Evolutionary conservation across 2,329 filamentous ascomycete genomes (phyloP).

Genomic region (Cercospora zeae-maydis): DNA sequence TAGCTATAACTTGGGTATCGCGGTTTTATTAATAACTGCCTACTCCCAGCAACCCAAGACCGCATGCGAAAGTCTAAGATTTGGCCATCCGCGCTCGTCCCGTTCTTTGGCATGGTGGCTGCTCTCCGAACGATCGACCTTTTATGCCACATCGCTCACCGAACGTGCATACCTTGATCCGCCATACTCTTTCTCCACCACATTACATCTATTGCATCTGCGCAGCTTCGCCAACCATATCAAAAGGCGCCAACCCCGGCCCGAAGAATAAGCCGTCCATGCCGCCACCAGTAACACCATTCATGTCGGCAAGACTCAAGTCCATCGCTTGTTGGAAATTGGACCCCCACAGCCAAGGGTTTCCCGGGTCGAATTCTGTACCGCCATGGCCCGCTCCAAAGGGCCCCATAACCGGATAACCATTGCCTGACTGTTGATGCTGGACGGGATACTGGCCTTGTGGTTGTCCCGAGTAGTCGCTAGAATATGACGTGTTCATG

Average conservation of each 20-base stretch:
- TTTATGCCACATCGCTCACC: too few species aligned
- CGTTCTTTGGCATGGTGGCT: too few species aligned
- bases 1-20: not conserved
- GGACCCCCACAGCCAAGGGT: conserved; percentile 33
- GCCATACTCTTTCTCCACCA: not conserved
- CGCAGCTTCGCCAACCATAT: not conserved
- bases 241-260: conserved; percentile 30
- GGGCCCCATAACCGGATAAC: conserved; percentile 1
- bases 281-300: conserved; percentile 31
- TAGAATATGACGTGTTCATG: conserved; percentile 23
- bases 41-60: too few species aligned
- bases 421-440: conserved; percentile 4
- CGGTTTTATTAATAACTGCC: not conserved
- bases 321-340: conserved; percentile 39
- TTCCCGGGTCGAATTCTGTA: conserved; percentile 14
- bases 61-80: too few species aligned
- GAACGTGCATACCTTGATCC: not conserved
- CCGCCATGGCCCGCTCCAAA: not conserved
- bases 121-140: too few species aligned
- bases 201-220: not conserved
- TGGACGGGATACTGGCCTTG: conserved; percentile 18
- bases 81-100: too few species aligned
- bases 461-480: conserved; percentile 25
- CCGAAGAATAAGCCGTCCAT: conserved; percentile 35
- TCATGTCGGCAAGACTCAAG: conserved; percentile 35